Base-by-base conservation (phyloP, 257 asterid species). In the Solanum paucissectum region DNA sequence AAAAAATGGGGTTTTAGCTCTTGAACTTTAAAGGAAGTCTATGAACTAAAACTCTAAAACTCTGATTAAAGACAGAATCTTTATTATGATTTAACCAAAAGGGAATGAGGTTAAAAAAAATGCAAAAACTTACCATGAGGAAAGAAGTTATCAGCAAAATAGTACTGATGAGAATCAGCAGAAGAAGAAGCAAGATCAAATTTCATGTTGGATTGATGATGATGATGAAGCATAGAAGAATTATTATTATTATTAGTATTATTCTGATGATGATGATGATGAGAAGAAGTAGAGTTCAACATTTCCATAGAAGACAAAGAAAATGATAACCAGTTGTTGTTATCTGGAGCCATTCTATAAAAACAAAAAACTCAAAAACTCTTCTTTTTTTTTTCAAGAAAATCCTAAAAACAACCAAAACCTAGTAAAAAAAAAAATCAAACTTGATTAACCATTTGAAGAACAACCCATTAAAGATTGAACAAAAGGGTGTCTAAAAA, bases 241-340 rank as follows among this genome's bases (percentile, higher is more conserved):
- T 7, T 12, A 66, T 64, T 64, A 64, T 25, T 77, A 7, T 68
- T 84, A 23, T 7, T 18, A 16, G 18, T 16, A 49, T 66, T 84
- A 12, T 4, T 14, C n/a, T 72, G 89, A 38, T 71, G 89, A 58
- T 32, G 73, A 66, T 68, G 87, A 27, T 27, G 37, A 68, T 27
- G 34, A 91, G 83, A n/a, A 12, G 95, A 84, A 36, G 95, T 37
- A 40, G 94, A 74, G 88, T 88, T 88, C 77, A 93, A 90, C 96
- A 96, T 94, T 87, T 93, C 98, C 94, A 93, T 91, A 2, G 99
- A 92, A 7, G 99, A 96, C 16, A 96, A 88, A 0, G 99, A 96
- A 90, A 95, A 96, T 2, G 98, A 94, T 16, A 96, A 95, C 99
- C 99, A 95, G 87, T 94, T 93, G 87, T 93, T 91, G 84, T 94